Evolutionary conservation across 2,329 filamentous ascomycete genomes (phyloP).

Genomic region (Immersiporthe knoxdaviesiana): DNA sequence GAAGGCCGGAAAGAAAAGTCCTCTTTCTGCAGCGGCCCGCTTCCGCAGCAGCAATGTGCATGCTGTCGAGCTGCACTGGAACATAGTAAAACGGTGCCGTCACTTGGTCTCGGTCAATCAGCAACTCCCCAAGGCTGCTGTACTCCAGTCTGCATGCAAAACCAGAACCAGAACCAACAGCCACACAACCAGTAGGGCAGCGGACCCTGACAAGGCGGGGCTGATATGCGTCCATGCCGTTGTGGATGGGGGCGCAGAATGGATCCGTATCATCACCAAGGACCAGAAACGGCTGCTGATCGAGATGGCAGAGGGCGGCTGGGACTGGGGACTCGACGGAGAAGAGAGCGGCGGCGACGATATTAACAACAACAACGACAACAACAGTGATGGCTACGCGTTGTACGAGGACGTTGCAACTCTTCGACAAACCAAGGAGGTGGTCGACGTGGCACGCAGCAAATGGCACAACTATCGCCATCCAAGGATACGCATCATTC

Average conservation of each 20-base stretch:
- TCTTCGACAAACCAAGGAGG: conserved; percentile 34
- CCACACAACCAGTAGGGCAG: not conserved
- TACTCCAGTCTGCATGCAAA: not conserved
- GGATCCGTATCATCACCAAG: conserved; percentile 41
- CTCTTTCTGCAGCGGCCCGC: conserved; percentile 20
- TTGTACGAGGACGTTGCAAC: conserved; percentile 33
- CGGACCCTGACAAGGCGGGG: not conserved
- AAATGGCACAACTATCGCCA: conserved; percentile 35
- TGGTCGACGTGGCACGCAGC: conserved; percentile 37
- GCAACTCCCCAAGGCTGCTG: conserved; percentile 4
- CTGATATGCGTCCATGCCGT: conserved; percentile 36
- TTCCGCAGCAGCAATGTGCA: conserved; percentile 26
- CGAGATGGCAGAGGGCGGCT: conserved; percentile 40
- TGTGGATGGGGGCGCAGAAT: conserved; percentile 39
- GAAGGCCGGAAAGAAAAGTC: not conserved
- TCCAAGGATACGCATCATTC: conserved; percentile 34
- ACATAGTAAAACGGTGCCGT: conserved; percentile 24
- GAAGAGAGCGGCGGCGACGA: conserved; percentile 24
- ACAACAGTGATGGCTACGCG: conserved; percentile 24
- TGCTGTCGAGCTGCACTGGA: conserved; percentile 25
- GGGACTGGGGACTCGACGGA: conserved; percentile 31
- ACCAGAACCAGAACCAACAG: not conserved
- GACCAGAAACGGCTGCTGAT: conserved; percentile 36
- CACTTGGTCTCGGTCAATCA: conserved; percentile 20
- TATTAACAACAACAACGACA: too few relatives aligned